Conservation (phyloP, 768 basidiomycete genomes). For the Serendipita indica region DNA sequence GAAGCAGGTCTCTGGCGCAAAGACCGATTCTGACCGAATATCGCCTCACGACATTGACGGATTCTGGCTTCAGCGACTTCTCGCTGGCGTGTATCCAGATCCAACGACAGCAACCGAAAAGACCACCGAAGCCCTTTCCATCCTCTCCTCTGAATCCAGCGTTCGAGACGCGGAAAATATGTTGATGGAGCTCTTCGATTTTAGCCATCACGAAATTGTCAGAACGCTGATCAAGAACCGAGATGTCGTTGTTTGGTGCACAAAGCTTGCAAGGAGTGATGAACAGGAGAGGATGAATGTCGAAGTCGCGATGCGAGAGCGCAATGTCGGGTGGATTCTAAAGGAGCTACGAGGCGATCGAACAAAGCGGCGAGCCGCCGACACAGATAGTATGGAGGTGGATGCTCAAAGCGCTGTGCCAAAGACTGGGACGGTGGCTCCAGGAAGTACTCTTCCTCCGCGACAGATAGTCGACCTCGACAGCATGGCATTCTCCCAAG, state of each 20-base stretch:
- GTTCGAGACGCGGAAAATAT: constrained; percentile 90
- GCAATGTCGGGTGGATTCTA: constrained; percentile 90
- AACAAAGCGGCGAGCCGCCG: constrained; percentile 32
- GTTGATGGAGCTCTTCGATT: constrained; percentile 94
- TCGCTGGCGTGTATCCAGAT: constrained; percentile 82
- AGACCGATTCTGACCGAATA: constrained; percentile 62
- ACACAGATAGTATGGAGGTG: constrained; percentile 58
- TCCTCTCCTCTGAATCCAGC: constrained; percentile 75
- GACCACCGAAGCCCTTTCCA: constrained; percentile 64
- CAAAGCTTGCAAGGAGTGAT: constrained; percentile 79
- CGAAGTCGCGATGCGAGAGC: constrained; percentile 97
- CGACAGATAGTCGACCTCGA: constrained; percentile 79
- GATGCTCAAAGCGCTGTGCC: constrained; percentile 45
- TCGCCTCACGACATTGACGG: constrained; percentile 86
- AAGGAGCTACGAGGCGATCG: constrained; percentile 76
- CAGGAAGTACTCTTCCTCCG: constrained; percentile 77
- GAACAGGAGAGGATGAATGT: constrained; percentile 83
- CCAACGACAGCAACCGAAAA: constrained; percentile 90
- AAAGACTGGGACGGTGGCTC: constrained; percentile 72
- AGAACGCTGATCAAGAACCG: constrained; percentile 87
- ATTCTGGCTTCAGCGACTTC: constrained; percentile 96
- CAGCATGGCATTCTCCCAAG: constrained; percentile 89
- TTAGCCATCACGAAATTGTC: constrained; percentile 78
- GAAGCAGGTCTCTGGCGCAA: constrained; percentile 28
- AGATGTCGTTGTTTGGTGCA: constrained; percentile 95